These are phyloP conservation scores for Geranium incanum DNA, from an alignment of 441 rosid species.

Conservation along the genomic window DNA sequence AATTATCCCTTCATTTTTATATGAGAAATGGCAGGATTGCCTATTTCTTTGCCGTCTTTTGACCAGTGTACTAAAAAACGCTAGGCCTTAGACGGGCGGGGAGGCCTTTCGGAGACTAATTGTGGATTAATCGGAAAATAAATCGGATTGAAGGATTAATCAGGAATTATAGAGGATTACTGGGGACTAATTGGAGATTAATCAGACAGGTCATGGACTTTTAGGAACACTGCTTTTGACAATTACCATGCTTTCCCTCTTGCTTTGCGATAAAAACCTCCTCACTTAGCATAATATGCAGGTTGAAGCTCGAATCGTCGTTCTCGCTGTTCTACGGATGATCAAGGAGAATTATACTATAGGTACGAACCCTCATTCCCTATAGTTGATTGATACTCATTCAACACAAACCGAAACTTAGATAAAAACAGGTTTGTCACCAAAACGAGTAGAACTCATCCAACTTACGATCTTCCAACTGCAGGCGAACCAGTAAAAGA, in stretches of 20 bases:
- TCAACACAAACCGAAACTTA: background rate
- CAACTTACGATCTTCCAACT: constrained; percentile 11
- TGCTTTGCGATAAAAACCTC: constrained; percentile 5
- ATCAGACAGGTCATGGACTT: too few species aligned
- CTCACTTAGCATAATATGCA: constrained; percentile 30
- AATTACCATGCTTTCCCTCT: background rate
- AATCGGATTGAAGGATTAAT: too few species aligned
- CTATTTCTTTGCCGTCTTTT: too few species aligned
- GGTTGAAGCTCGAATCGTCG: constrained; percentile 89
- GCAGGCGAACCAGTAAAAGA: constrained; percentile 66
- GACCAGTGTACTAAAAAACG: too few species aligned
- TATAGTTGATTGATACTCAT: background rate
- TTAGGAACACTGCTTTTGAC: background rate
- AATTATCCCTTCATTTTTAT: too few species aligned
- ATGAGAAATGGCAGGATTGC: too few species aligned
- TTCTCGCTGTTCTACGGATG: constrained; percentile 79
- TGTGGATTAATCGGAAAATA: too few species aligned
- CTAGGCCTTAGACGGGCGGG: too few species aligned
- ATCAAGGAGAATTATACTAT: constrained; percentile 63
- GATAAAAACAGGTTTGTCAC: background rate
- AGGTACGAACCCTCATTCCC: constrained; percentile 32
- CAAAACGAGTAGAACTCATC: background rate
- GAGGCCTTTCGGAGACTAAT: too few species aligned
- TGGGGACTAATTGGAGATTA: too few species aligned
- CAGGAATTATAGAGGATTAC: too few species aligned